Evolutionary conservation across 2,329 filamentous ascomycete genomes (phyloP), one percentile per base, ranked within the genome.

Genomic region (Pestalotiopsis sp.): DNA sequence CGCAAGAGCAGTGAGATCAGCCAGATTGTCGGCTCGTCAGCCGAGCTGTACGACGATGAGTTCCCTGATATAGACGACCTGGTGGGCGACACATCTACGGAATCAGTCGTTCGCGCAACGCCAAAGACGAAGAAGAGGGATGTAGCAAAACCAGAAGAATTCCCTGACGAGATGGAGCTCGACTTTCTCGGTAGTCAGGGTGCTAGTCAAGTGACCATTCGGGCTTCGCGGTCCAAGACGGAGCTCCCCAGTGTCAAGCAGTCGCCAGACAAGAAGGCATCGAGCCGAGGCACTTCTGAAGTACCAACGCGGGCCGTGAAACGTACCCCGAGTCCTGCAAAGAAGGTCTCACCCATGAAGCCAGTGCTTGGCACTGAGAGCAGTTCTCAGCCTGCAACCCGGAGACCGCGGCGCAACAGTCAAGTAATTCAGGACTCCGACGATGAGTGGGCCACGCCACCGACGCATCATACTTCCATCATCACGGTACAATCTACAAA

Each of bases 341-440:
- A 71, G 65, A 57, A 64, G n/a, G 70, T 70, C 48, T 71, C 70
- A 6, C 68, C 62, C 14, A 68, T 70, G 57, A 72, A 71, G 64
- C 65, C 68, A 14, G 69, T 70, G 24, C 44, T 52, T 52, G 64
- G 68, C 4, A 68, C 68, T 5, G 69, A 71, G 44, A 71, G 70
- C 56, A 62, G 68, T 48, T 70, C 66, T 48, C 69, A 73, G 60
- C 73, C 66, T 68, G 71, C 68, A 35, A 70, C 68, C 3, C 73
- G 70, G 62, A 71, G 64, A 59, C 68, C 67, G 35, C 75, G 75
- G 58, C 70, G 52, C 22, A 71, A 80, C 65, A 77, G 80, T 38
- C 77, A 79, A 40, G 75, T 87, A 6, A 84, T 89, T 55, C 80
- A 84, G 64, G 87, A 89, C 71, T 89, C 87, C 0, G 87, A 89